Base-by-base conservation (phyloP, 169 alveolate genomes). In the Eimeria falciformis region DNA sequence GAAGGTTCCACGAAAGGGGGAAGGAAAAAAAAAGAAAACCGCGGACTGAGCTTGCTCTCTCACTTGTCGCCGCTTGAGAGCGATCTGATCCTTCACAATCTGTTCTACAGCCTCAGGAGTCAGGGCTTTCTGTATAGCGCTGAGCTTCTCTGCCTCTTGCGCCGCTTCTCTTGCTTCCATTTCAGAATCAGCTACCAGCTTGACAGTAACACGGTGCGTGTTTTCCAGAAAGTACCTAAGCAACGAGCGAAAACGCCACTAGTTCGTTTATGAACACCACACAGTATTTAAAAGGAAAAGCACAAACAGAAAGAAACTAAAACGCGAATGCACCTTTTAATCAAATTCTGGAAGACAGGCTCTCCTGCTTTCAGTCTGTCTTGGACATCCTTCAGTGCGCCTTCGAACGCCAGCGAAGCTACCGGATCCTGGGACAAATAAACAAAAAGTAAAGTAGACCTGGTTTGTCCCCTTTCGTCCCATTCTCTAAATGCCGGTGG, bases 151-250 rank as follows among this genome's bases (percentile, higher is more conserved):
- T 37, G 66, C 23, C 37, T 91, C 94, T 27, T 73, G 23, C 55
- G 11, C 68, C 33, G 43, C 82, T 25, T 27, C n/a, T 47, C 65
- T 17, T 50, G 47, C 47, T 66, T 53, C 86, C 66, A 47, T 33
- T 3, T 45, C 78, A 25, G 83, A 58, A 33, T 91, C 94, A 0
- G 89, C 91, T 40, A 4, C 12, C 78, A 91, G 21, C 45, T 56
- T 86, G 17, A 91, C 55, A 9, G 94, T 91, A 29, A 53, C 87
- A 14, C 94, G 94, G 56, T 91, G 94, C 27, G 62, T 1, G 56
- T 91, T 91, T 23, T 81, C 68, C 55, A 91, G 66, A 14, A 91
- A 29, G 56, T 29, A 25, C 56, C 93, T 71, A 55, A 3, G 18
- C 29, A 25, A 33, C 53, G 40, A 33, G 40, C 40, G 40, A 33